Conservation (phyloP, 495 filamentous ascomycete species). For the Xylaria venustula region DNA sequence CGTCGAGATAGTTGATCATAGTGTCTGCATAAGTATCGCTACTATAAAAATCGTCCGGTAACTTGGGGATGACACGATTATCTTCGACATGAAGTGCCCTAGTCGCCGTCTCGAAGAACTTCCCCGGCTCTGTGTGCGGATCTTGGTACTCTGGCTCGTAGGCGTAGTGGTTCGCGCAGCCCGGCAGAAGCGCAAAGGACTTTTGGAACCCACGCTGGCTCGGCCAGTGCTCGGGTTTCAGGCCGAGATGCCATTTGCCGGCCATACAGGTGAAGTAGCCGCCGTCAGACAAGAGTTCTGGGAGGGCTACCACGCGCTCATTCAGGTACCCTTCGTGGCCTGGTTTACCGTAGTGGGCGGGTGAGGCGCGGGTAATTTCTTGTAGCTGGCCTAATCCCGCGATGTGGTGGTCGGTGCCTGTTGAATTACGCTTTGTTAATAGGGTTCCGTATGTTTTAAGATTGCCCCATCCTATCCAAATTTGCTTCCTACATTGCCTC, state of each 20-base stretch:
- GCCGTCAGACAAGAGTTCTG: constrained; percentile 56
- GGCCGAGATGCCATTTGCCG: constrained; percentile 56
- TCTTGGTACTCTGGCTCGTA: constrained; percentile 29
- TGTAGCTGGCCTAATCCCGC: constrained; percentile 41
- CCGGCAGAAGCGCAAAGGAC: constrained; percentile 35
- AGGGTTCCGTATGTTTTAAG: neutral
- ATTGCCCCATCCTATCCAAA: too few relatives aligned
- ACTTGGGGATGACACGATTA: constrained; percentile 37
- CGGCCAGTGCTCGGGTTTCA: constrained; percentile 33
- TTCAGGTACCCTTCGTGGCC: constrained; percentile 64
- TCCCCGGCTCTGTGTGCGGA: constrained; percentile 22
- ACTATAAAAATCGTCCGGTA: constrained; percentile 54
- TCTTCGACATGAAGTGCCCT: constrained; percentile 57
- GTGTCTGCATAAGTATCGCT: constrained; percentile 50
- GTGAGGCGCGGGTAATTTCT: constrained; percentile 25
- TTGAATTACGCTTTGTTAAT: neutral
- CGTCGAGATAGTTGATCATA: constrained; percentile 48
- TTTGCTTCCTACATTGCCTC: neutral
- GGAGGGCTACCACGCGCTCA: constrained; percentile 55
- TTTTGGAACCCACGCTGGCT: constrained; percentile 36
- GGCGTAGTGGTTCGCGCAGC: constrained; percentile 52
- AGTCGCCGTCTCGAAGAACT: constrained; percentile 10
- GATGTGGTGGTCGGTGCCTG: constrained; percentile 44
- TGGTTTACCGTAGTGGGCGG: constrained; percentile 39
- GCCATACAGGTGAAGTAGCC: constrained; percentile 60